These are phyloP conservation scores for Botryotinia globosa DNA, from an alignment of 2,329 filamentous ascomycete genomes.

Conservation along the genomic window DNA sequence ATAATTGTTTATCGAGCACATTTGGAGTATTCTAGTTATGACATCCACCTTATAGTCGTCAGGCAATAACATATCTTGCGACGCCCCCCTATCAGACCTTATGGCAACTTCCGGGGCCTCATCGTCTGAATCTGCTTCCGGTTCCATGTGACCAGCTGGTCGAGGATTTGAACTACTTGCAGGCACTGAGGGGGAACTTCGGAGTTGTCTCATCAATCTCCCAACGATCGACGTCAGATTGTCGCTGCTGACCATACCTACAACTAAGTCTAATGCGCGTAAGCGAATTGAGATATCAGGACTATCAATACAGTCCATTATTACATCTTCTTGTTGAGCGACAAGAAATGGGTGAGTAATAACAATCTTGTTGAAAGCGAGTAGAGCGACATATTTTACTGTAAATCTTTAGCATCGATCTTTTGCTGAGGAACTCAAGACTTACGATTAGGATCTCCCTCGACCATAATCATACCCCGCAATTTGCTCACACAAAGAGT, in stretches of 20 bases:
- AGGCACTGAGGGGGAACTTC: constrained; percentile 56
- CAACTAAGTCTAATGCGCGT: constrained; percentile 85
- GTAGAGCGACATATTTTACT: constrained; percentile 96
- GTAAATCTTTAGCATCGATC: constrained; percentile 17
- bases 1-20: constrained; percentile 90
- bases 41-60: constrained; percentile 84
- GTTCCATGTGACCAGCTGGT: constrained; percentile 42
- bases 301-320: constrained; percentile 93
- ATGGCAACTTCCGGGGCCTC: constrained; percentile 52
- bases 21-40: constrained; percentile 76
- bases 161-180: constrained; percentile 46
- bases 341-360: constrained; percentile 84
- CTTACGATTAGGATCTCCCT: constrained; percentile 90
- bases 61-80: constrained; percentile 63
- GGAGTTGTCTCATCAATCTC: constrained; percentile 82
- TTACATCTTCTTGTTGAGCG: constrained; percentile 90
- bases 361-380: constrained; percentile 95
- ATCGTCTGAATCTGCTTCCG: constrained; percentile 50
- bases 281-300: constrained; percentile 93
- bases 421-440: constrained; percentile 29
- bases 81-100: constrained; percentile 50
- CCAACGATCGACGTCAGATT: constrained; percentile 83
- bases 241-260: constrained; percentile 88
- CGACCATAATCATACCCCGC: constrained; percentile 87
- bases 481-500: constrained; percentile 89